Base-by-base conservation (phyloP, 1,139 yeast species). In the Lodderomyces theae region DNA sequence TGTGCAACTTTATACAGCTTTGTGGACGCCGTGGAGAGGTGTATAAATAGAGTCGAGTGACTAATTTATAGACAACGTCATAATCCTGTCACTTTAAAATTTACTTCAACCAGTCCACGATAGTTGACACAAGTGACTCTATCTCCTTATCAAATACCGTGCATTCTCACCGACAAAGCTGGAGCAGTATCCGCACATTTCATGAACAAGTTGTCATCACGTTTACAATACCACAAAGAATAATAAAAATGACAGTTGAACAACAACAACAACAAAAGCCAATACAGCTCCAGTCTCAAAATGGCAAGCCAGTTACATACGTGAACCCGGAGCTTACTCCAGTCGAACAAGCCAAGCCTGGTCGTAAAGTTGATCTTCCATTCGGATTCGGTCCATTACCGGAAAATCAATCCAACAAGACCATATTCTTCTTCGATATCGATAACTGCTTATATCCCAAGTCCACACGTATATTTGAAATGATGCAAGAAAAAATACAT, bases 401-500 rank as follows among this genome's bases (percentile, higher is more conserved):
- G 0, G 33, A 51, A 13, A 12, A 17, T 4, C 33, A 23, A 11
- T 31, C 45, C 16, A 66, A 66, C 52, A 64, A 64, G 40, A 61
- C 59, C 44, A 83, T 87, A 34, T 86, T 90, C 63, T 88, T 80
- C 61, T 92, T 90, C 54, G 98, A 90, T 59, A 87, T 90, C 40
- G 97, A 92, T 63, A 92, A 92, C 61, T 87, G 96, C 54, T 73
- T 92, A 34, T 92, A 92, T 61, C 74, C 77, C 40, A 69, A 89
- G 49, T 79, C 88, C 1, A 79, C 87, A 28, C 70, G 72, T 57
- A 86, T 92, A 51, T 95, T 86, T 54, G 94, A 86, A 51, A 60
- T 87, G 65, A 92, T 90, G 97, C 95, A 85, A 54, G 80, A 75
- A 21, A 82, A 83, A 51, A 92, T 92, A 51, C 94, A 86, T 52